These are phyloP conservation scores for Russula griseocarnosa DNA, from an alignment of 768 basidiomycete species.

Conservation along the genomic window DNA sequence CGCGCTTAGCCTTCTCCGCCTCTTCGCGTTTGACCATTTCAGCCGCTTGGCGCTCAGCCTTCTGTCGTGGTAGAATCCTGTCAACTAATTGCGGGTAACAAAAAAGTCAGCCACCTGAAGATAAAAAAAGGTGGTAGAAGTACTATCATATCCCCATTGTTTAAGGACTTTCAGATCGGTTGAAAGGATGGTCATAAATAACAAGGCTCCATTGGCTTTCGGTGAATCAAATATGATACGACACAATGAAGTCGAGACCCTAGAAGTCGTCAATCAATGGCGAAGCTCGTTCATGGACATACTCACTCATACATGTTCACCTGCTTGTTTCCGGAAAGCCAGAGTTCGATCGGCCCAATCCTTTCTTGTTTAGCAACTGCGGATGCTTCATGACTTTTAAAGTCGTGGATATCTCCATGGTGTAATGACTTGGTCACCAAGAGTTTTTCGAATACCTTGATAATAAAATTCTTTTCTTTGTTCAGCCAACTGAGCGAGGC, in stretches of 20 bases:
- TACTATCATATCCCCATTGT: slow-evolving; percentile 84
- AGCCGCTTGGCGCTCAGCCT: slow-evolving; percentile 56
- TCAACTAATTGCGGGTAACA: slow-evolving; percentile 57
- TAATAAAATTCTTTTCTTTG: slow-evolving; percentile 58
- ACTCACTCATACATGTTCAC: no score
- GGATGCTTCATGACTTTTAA: slow-evolving; percentile 63
- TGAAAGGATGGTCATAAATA: no score
- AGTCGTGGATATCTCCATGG: slow-evolving; percentile 45
- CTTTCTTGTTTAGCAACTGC: slow-evolving; percentile 58
- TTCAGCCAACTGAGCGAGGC: slow-evolving; percentile 37
- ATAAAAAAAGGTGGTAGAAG: slow-evolving; percentile 20
- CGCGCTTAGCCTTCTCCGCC: slow-evolving; percentile 2
- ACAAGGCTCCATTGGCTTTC: no score
- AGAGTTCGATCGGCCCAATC: slow-evolving; percentile 34
- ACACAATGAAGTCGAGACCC: slow-evolving; percentile 82
- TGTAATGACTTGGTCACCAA: slow-evolving; percentile 35
- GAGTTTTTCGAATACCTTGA: slow-evolving; percentile 63
- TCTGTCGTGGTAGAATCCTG: slow-evolving; percentile 38
- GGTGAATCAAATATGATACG: no score
- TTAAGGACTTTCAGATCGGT: no score
- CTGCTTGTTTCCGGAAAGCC: no score
- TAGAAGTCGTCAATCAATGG: slow-evolving; percentile 33
- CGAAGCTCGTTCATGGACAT: neutral
- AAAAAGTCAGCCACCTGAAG: slow-evolving; percentile 29
- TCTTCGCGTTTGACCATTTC: no score